Percentiles rank a stretch among this genome's conserved stretches.
phyloP scores from a whole-genome alignment of 495 filamentous ascomycete genomes.

The Penicillium samsonianum region DNA sequence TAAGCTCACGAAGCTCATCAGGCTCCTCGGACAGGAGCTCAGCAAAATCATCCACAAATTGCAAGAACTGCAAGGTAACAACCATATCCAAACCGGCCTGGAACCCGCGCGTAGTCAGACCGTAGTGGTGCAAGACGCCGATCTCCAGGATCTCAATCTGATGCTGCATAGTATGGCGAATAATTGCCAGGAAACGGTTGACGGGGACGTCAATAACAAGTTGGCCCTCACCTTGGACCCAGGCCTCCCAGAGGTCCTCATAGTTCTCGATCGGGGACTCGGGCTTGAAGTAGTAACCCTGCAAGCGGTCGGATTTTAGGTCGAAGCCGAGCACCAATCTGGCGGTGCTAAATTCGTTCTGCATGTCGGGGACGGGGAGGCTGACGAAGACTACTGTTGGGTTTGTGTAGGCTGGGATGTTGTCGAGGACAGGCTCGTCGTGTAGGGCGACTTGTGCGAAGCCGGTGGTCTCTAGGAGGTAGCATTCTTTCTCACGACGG shows the following conservation, averaged over 20 bases:
- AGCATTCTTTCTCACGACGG: conserved; percentile 21
- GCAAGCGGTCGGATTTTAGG: conserved; percentile 21
- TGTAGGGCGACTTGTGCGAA: conserved; percentile 27
- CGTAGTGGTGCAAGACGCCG: conserved; percentile 21
- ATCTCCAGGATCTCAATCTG: conserved; percentile 7
- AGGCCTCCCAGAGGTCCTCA: conserved; percentile 30
- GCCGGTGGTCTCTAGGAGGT: conserved; percentile 29
- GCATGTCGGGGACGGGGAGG: conserved; percentile 30
- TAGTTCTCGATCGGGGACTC: conserved; percentile 25
- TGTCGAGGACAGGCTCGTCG: conserved; percentile 20
- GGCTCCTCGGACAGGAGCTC: conserved; percentile 28
- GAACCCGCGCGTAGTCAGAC: conserved; percentile 11
- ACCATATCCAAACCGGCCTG: conserved; percentile 38
- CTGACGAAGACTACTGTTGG: conserved; percentile 29
- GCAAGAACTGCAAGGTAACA: conserved; percentile 35
- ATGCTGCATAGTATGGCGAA: conserved; percentile 11
- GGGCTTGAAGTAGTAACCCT: conserved; percentile 33
- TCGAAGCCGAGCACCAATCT: conserved; percentile 40
- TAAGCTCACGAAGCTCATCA: conserved; percentile 13
- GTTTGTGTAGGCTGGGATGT: conserved; percentile 11
- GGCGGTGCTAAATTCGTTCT: conserved; percentile 11
- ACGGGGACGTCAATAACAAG: conserved; percentile 19
- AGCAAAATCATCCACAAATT: conserved; percentile 38
- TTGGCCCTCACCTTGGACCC: conserved; percentile 34
- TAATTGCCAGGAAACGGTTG: conserved; percentile 17